These are phyloP conservation scores for Aspergillus caelatus DNA, from an alignment of 2,329 filamentous ascomycete genomes.

Conservation along the genomic window DNA sequence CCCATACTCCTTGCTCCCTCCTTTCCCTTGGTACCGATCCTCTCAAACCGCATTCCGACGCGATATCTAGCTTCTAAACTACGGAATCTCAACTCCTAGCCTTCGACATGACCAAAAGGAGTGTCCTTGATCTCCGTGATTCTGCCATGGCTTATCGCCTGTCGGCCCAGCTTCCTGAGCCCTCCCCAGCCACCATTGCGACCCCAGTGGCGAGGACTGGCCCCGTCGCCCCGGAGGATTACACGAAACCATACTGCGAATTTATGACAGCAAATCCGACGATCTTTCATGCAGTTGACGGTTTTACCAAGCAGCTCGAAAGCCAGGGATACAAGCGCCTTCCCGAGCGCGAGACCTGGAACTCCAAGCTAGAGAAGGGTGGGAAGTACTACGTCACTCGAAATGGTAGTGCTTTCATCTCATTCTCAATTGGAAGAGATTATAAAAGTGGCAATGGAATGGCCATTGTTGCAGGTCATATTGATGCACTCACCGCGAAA, in stretches of 20 bases:
- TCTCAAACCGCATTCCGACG: not conserved
- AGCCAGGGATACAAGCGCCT: constrained; percentile 74
- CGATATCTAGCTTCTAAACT: not conserved
- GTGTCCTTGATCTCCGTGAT: constrained; percentile 29
- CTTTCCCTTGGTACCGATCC: not conserved
- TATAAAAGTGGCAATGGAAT: constrained; percentile 86
- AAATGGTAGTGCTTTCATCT: constrained; percentile 83
- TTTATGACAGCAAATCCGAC: constrained; percentile 92
- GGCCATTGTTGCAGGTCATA: constrained; percentile 86
- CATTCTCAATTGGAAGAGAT: constrained; percentile 77
- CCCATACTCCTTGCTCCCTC: not conserved
- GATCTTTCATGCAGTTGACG: constrained; percentile 84
- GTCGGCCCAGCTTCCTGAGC: constrained; percentile 30
- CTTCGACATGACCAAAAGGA: constrained; percentile 37
- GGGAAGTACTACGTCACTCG: constrained; percentile 88
- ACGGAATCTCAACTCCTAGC: not conserved
- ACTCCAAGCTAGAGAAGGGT: constrained; percentile 68
- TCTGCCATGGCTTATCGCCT: constrained; percentile 35
- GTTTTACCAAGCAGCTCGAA: constrained; percentile 73
- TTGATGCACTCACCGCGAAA: constrained; percentile 87
- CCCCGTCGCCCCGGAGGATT: constrained; percentile 56
- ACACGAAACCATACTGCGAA: constrained; percentile 80
- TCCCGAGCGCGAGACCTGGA: constrained; percentile 78
- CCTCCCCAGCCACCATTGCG: constrained; percentile 18
- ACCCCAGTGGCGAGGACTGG: constrained; percentile 16